Conservation (phyloP, 1,139 yeast genomes). For the Saccharomyces hybrid region DNA sequence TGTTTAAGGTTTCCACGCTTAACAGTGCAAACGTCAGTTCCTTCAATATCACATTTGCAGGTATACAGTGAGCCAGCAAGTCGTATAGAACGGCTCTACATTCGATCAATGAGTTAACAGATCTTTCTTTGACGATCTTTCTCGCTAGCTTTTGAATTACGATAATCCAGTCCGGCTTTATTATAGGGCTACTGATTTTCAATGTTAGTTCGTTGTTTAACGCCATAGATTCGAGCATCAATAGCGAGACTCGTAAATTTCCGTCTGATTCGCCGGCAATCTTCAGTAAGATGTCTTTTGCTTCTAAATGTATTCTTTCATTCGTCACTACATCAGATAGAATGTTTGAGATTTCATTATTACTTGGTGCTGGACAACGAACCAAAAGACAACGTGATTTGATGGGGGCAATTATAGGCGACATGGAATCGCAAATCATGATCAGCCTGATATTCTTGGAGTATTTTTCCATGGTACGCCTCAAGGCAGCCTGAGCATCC, state of each 20-base stretch:
- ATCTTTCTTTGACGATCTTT: conserved; percentile 50
- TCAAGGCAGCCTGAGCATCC: conserved; percentile 94
- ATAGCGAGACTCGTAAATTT: conserved; percentile 68
- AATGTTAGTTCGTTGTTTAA: conserved; percentile 59
- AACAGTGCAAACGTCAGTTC: conserved; percentile 55
- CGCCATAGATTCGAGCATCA: conserved; percentile 77
- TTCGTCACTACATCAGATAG: conserved; percentile 48
- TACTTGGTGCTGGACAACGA: conserved; percentile 76
- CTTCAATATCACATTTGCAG: conserved; percentile 71
- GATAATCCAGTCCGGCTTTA: conserved; percentile 79
- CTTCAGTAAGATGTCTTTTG: conserved; percentile 38
- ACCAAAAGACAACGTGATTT: conserved; percentile 84
- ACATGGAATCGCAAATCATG: conserved; percentile 79
- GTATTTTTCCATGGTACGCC: conserved; percentile 97
- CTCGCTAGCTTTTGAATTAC: conserved; percentile 62
- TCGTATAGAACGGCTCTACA: conserved; percentile 76
- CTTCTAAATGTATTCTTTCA: conserved; percentile 46
- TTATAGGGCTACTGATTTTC: conserved; percentile 39
- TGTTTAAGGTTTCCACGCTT: conserved; percentile 27
- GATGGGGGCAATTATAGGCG: conserved; percentile 88
- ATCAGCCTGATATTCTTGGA: conserved; percentile 79
- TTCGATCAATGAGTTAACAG: conserved; percentile 66
- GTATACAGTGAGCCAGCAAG: conserved; percentile 85
- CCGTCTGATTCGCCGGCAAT: conserved; percentile 56
- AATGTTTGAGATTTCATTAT: conserved; percentile 48